Base-by-base conservation (phyloP, 257 asterid genomes). In the Nicotiana attenuata region DNA sequence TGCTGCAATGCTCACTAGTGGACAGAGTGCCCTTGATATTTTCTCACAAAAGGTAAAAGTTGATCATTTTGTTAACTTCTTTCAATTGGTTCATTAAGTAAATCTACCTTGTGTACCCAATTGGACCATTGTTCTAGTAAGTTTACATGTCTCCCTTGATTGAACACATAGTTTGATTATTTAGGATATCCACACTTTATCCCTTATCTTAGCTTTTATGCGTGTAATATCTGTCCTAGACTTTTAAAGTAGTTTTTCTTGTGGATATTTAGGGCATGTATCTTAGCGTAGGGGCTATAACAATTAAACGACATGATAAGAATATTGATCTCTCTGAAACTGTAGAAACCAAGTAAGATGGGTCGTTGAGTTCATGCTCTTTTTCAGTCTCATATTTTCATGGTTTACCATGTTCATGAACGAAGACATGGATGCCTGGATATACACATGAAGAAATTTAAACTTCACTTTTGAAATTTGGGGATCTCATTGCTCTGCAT, bases 1-100 rank as follows among this genome's bases (percentile, higher is more conserved):
- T 65, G 99, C 99, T 4, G 91, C 94, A 56, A 96, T 96, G 99
- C 85, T 96, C 93, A 88, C 90, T 16, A 90, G 89, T 67, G 99
- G 97, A 73, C 98, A 92, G 82, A 93, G 92, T 75, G 88, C 97
- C 84, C 96, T 96, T 81, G 98, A 96, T 81, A 90, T 96, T 85
- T 92, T 96, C 85, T 91, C 98, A 10, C 97, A 90, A 81, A 91
- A 93, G 98, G 99, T 96, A 50, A 65, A 82, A 76, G 83, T 38
- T 63, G 24, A 52, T 79, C 24, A 14, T 47, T 38, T 22, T 47
- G 10, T 60, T 16, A 17, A 41, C 35, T 38, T 7, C 11, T 79
- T 45, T n/a, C 77, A 64, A 10, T 26, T 50, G 29, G 65, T 52
- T 65, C 24, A 28, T 45, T 24, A 3, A n/a, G 22, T 22, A 45